Evolutionary conservation across 2,329 filamentous ascomycete species (phyloP), one percentile per base, ranked within the genome.

Genomic region (Neophaeococcomyces mojaviensis): DNA sequence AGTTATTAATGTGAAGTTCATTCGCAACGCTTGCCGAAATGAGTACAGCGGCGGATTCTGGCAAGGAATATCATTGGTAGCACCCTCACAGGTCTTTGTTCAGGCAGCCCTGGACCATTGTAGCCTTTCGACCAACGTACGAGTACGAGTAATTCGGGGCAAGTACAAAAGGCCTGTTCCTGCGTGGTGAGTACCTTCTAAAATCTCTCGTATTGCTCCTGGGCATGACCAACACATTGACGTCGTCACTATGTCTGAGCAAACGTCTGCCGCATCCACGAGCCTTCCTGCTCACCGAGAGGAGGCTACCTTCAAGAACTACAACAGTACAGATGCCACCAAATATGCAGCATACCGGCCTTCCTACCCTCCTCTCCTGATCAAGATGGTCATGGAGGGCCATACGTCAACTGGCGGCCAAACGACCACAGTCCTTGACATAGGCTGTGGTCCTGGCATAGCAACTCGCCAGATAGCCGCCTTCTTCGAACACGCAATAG

Each of bases 401-500:
- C 77, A 81, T 53, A 59, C 54, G 1, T 61, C 66, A 1, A 70
- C 67, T 0, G 70, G 71, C 16, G 74, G 73, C 10, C 43, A 64
- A 10, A 53, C 72, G 12, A 56, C 62, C 24, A 63, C 60, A 2
- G 50, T 78, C 0, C 56, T 78, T 10, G 77, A 82, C 49, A 60
- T 80, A 4, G 78, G 78, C 26, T 79, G 75, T 54, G 77, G 78
- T 0, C 76, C 77, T 0, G 78, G 77, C 3, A 70, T 60, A 10
- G 73, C 70, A 0, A 67, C 66, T 0, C 66, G 69, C 2, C 63
- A 61, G 4, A 64, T 80, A 1, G 69, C 71, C 0, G 58, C 61
- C 0, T 64, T 63, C 28, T 81, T 81, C 55, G 47, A 56, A 1
- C 57, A 64, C 20, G 71, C 64, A 6, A 59, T 73, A 13, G 78